Base-by-base conservation (phyloP, 2,329 filamentous ascomycete genomes). In the Zasmidium angulare region DNA sequence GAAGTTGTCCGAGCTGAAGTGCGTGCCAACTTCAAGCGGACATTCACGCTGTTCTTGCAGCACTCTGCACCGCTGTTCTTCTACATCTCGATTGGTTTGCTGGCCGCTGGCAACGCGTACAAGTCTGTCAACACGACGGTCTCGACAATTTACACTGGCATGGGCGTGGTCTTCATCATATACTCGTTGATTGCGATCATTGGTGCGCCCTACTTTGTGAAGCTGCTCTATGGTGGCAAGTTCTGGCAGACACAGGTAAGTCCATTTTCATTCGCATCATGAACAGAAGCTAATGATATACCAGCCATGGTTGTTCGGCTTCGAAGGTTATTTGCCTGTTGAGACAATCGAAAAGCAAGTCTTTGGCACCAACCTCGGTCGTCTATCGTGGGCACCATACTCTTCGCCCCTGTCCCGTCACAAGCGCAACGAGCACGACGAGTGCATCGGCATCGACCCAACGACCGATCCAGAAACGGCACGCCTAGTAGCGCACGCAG, bases 271-370 rank as follows among this genome's bases (percentile, higher is more conserved):
- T 43, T n/a, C 6, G n/a, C 36, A 4, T 10, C 6, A 43, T 17
- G 11, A 43, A 43, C 36, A 3, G 12, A 17, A 14, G 36, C 36
- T 43, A 19, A 43, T 17, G n/a, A 17, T 19, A 3, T 73, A 9
- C n/a, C 76, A 78, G 55, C 72, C 77, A 17, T 78, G 75, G 72
- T 67, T 80, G 50, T 77, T 79, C 58, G 77, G 77, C 2, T 73
- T 79, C 21, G 76, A 78, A 55, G 77, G 77, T 0, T 73, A 77
- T 59, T 69, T 78, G 62, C 63, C 71, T n/a, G 63, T 78, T 12
- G 68, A 67, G 3, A 69, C 70, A 3, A 75, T 78, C 31, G 77
- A 79, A 60, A 60, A 56, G 10, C 66, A 71, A 23, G 72, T 79
- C 26, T 79, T 78, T 51, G 77, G 77, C 20, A 68, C 66, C 1